Percentiles rank a stretch among this genome's conserved stretches.
Evolutionary conservation across 2,329 filamentous ascomycete species (phyloP).

Genomic region (Parastagonospora avenae): DNA sequence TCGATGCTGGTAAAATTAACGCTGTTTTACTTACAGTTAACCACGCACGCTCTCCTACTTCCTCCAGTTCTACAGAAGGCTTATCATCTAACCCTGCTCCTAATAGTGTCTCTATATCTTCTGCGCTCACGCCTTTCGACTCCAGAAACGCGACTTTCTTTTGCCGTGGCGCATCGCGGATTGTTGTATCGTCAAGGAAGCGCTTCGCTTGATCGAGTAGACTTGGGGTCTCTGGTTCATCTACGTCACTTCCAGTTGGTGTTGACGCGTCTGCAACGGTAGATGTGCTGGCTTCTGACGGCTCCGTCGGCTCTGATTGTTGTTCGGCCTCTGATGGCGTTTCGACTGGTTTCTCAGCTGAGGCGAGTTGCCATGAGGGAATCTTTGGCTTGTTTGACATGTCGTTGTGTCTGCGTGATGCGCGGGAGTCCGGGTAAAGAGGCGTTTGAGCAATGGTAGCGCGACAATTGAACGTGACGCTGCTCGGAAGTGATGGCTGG

Average conservation of each 20-base stretch:
- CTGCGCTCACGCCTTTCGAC: slow-evolving; percentile 72
- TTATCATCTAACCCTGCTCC: slow-evolving; percentile 25
- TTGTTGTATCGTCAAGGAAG: slow-evolving; percentile 77
- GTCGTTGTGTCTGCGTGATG: not conserved
- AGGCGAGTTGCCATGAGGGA: slow-evolving; percentile 44
- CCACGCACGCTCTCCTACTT: slow-evolving; percentile 34
- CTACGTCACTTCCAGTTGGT: slow-evolving; percentile 11
- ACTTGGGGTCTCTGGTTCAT: slow-evolving; percentile 6
- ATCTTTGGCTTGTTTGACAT: slow-evolving; percentile 34
- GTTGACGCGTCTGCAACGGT: slow-evolving; percentile 19
- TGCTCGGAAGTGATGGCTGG: slow-evolving; percentile 5
- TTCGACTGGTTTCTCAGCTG: slow-evolving; percentile 8
- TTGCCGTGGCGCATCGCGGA: slow-evolving; percentile 70
- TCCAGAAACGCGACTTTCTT: slow-evolving; percentile 78
- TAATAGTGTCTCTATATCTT: slow-evolving; percentile 72
- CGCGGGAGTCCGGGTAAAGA: not conserved
- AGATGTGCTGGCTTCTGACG: slow-evolving; percentile 15
- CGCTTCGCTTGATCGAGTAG: slow-evolving; percentile 70
- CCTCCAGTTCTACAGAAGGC: slow-evolving; percentile 17
- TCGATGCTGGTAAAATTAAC: not conserved
- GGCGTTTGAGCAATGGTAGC: not conserved
- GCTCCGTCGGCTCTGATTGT: slow-evolving; percentile 19
- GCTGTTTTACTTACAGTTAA: slow-evolving; percentile 26
- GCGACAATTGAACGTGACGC: not conserved
- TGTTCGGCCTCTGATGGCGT: slow-evolving; percentile 16